Evolutionary conservation across 2,329 filamentous ascomycete species (phyloP).

Genomic region (Aaosphaeria pasadenensis): DNA sequence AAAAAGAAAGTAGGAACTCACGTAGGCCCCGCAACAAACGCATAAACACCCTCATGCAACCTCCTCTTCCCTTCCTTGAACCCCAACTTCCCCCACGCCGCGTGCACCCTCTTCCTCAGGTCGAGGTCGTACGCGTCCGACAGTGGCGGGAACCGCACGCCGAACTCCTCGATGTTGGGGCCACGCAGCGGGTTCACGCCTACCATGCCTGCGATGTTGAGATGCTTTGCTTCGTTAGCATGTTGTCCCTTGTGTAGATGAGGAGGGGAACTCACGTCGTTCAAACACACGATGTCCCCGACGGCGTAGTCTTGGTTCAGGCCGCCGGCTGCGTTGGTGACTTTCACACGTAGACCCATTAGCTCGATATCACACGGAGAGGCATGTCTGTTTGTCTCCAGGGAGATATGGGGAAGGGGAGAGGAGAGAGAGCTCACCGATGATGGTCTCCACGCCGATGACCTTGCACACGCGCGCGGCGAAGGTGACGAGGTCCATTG

Average conservation of each 20-base stretch:
- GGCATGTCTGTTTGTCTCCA: not conserved
- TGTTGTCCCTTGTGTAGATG: not conserved
- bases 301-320: constrained; percentile 62
- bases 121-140: constrained; percentile 66
- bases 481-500: constrained; percentile 61
- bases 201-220: constrained; percentile 61
- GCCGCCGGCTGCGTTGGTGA: constrained; percentile 66
- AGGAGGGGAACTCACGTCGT: constrained; percentile 51
- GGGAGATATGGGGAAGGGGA: too few species aligned
- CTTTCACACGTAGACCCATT: constrained; percentile 28
- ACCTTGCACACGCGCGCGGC: constrained; percentile 63
- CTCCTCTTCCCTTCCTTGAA: constrained; percentile 46
- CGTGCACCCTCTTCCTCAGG: constrained; percentile 56
- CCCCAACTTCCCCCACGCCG: constrained; percentile 53
- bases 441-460: constrained; percentile 58
- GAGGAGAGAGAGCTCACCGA: constrained; percentile 40
- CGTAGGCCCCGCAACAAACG: constrained; percentile 62
- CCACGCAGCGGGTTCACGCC: constrained; percentile 61
- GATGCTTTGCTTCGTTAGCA: constrained; percentile 46
- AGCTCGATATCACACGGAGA: constrained; percentile 1
- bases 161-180: constrained; percentile 61
- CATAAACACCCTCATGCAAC: constrained; percentile 65
- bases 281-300: constrained; percentile 63
- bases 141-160: constrained; percentile 60
- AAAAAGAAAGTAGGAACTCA: constrained; percentile 28